Conservation (phyloP, 257 asterid genomes). For the Asclepias syriaca region DNA sequence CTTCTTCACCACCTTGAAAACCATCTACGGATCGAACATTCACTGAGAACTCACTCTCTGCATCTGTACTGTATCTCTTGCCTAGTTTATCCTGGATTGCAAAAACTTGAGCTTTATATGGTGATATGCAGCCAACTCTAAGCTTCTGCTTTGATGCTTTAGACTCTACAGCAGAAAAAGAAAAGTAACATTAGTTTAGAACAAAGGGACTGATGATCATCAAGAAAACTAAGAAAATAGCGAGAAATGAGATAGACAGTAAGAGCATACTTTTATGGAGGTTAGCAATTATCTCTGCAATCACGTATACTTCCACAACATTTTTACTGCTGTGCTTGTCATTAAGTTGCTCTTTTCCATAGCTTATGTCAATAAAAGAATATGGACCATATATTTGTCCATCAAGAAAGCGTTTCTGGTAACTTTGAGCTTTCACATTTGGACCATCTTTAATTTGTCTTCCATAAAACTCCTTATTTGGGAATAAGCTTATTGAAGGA, state of each 20-base stretch:
- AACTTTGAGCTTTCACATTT: conserved; percentile 35
- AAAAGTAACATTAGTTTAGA: neutral
- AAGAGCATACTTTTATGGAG: conserved; percentile 39
- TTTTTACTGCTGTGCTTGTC: conserved; percentile 40
- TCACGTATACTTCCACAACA: conserved; percentile 47
- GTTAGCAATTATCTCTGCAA: conserved; percentile 50
- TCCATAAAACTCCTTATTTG: conserved; percentile 59
- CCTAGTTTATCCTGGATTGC: conserved; percentile 53
- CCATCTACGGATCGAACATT: conserved; percentile 73
- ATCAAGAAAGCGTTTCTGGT: conserved; percentile 36
- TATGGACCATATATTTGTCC: conserved; percentile 51
- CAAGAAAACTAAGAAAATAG: neutral
- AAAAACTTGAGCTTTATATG: conserved; percentile 70
- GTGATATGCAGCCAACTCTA: conserved; percentile 75
- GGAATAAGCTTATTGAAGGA: conserved; percentile 71
- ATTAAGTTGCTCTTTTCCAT: conserved; percentile 48
- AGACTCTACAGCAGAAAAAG: conserved; percentile 31
- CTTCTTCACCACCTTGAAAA: conserved; percentile 90
- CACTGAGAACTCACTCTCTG: conserved; percentile 47
- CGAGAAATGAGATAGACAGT: neutral
- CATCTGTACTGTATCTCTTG: conserved; percentile 46
- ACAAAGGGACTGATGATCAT: neutral
- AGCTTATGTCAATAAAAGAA: conserved; percentile 55
- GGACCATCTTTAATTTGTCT: conserved; percentile 42
- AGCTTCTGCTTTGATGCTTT: conserved; percentile 33